These are phyloP conservation scores for Neckera pumila DNA, from an alignment of 225 moss, liverwort and hornwort species.

Conservation along the genomic window DNA sequence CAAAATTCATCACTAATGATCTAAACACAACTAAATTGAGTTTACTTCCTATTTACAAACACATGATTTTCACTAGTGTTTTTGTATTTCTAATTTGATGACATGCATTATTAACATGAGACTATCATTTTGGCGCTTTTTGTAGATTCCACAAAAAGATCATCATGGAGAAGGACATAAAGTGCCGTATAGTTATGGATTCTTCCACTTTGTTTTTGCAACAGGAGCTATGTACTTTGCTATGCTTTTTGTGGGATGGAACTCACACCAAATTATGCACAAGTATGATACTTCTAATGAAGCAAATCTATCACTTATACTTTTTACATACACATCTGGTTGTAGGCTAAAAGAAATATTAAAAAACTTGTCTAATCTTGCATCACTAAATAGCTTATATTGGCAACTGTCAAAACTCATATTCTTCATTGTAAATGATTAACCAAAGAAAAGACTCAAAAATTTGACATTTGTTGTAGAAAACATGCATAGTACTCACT, in stretches of 20 bases:
- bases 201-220: conserved; percentile 72
- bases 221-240: conserved; percentile 76
- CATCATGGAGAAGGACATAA: neutral
- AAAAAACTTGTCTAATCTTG: neutral
- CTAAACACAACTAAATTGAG: neutral
- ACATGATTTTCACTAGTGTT: neutral
- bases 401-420: fast-evolving
- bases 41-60: neutral
- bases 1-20: neutral
- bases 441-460: neutral
- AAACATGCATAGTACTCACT: neutral
- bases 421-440: too few species aligned
- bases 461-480: too few species aligned
- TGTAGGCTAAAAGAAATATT: neutral
- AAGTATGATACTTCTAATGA: conserved; percentile 12
- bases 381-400: neutral
- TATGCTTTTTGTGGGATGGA: conserved; percentile 75
- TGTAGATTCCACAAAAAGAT: neutral
- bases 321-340: neutral
- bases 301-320: neutral
- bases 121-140: neutral
- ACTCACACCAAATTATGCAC: conserved; percentile 56
- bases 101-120: neutral
- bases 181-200: conserved; percentile 54
- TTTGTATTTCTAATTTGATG: neutral